Conservation (phyloP, 768 basidiomycete genomes). For the Fomitopsis pulvina region DNA sequence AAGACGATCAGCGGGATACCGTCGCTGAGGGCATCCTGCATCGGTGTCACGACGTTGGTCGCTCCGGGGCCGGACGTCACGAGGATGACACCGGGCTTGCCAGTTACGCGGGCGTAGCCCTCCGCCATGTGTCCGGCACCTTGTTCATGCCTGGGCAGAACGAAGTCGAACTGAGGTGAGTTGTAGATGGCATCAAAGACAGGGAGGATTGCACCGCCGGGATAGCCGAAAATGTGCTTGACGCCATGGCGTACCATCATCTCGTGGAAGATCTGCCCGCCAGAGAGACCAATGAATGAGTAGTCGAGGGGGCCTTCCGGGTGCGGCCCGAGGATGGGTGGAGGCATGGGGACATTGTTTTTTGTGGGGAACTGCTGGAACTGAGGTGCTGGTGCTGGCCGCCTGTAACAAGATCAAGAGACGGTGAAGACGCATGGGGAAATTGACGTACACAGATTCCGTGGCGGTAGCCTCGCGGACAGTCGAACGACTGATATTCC, state of each 20-base stretch:
- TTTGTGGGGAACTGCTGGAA: constrained; percentile 44
- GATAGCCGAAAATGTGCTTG: constrained; percentile 97
- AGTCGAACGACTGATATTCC: constrained; percentile 68
- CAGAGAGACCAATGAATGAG: constrained; percentile 90
- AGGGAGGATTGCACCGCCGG: constrained; percentile 95
- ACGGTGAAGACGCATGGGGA: background rate
- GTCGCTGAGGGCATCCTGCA: constrained; percentile 96
- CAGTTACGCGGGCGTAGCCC: constrained; percentile 95
- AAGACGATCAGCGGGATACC: constrained; percentile 95
- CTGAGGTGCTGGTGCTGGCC: constrained; percentile 54
- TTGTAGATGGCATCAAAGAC: constrained; percentile 99
- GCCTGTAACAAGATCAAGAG: constrained; percentile 32
- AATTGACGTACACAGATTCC: constrained; percentile 46
- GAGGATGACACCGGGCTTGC: constrained; percentile 95
- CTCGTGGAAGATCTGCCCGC: constrained; percentile 98
- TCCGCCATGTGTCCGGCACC: constrained; percentile 99
- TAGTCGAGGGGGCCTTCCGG: constrained; percentile 57
- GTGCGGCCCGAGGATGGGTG: constrained; percentile 27
- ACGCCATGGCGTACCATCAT: constrained; percentile 98
- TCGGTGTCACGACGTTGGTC: constrained; percentile 94
- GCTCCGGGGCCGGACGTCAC: constrained; percentile 98
- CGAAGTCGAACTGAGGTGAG: constrained; percentile 89
- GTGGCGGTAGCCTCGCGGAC: constrained; percentile 54
- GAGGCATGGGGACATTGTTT: constrained; percentile 30
- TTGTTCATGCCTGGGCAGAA: constrained; percentile 95